Conservation (phyloP, 441 rosid genomes). For the Eutrema salsugineum region DNA sequence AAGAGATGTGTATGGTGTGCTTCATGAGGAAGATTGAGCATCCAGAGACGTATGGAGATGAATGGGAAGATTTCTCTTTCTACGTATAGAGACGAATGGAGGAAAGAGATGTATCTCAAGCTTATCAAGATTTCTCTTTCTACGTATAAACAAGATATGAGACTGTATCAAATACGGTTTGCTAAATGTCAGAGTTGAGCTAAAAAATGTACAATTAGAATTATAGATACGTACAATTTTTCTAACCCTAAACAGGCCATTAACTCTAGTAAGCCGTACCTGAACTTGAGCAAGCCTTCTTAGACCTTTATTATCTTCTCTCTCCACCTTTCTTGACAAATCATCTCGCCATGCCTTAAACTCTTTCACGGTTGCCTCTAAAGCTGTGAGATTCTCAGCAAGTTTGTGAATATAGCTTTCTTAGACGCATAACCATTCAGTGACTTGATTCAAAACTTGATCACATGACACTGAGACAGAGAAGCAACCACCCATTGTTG, state of each 20-base stretch:
- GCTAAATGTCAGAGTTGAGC: too few relatives aligned
- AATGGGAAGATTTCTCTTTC: constrained; percentile 55
- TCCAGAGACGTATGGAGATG: constrained; percentile 55
- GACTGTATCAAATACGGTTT: too few relatives aligned
- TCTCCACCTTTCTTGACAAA: neutral
- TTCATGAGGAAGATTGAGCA: neutral
- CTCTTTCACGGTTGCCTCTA: neutral
- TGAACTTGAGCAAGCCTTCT: neutral
- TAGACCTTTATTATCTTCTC: neutral
- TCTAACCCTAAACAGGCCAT: neutral
- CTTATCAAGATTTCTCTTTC: constrained; percentile 25
- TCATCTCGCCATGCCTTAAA: neutral
- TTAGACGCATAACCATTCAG: neutral
- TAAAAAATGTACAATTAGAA: too few relatives aligned
- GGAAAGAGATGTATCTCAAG: constrained; percentile 38
- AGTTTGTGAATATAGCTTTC: neutral
- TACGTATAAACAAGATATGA: neutral
- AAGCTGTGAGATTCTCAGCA: neutral
- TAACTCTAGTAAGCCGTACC: neutral
- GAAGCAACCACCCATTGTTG: neutral
- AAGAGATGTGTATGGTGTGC: constrained; percentile 30
- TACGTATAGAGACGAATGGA: too few relatives aligned
- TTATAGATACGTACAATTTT: too few relatives aligned
- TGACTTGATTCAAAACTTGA: neutral
- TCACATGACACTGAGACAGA: neutral